These are phyloP conservation scores for Aegilops longissima DNA, from an alignment of 176 grass and related monocot genomes.

Conservation along the genomic window DNA sequence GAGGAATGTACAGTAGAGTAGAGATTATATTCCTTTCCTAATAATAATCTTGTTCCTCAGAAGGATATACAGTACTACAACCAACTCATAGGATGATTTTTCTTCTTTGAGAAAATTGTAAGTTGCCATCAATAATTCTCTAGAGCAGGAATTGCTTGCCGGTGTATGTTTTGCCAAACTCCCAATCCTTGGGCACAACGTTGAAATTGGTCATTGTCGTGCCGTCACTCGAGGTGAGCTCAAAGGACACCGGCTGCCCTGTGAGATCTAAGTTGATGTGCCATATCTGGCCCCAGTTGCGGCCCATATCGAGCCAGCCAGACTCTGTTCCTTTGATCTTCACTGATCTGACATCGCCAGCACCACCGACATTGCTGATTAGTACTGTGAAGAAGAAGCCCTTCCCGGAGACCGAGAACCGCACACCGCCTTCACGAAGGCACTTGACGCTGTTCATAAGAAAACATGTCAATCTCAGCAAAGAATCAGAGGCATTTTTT, in stretches of 20 bases:
- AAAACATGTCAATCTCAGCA: constrained; percentile 8
- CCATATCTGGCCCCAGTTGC: constrained; percentile 96
- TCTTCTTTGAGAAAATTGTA: constrained; percentile 21
- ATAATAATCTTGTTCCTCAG: constrained; percentile 34
- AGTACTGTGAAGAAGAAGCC: constrained; percentile 76
- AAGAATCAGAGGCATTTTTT: not conserved
- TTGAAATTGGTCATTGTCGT: constrained; percentile 70
- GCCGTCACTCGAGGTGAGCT: constrained; percentile 76
- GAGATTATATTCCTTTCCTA: constrained; percentile 16
- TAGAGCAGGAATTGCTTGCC: constrained; percentile 97
- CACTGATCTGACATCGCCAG: constrained; percentile 73
- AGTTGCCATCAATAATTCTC: constrained; percentile 18
- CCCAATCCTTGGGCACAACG: constrained; percentile 82
- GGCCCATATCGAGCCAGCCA: constrained; percentile 90
- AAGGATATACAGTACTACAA: constrained; percentile 51
- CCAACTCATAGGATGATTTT: constrained; percentile 26
- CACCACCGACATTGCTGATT: constrained; percentile 91
- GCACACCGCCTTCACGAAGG: constrained; percentile 69
- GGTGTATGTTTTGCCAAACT: constrained; percentile 67
- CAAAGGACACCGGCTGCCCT: constrained; percentile 84
- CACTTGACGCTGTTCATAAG: constrained; percentile 78
- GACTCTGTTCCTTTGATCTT: constrained; percentile 83
- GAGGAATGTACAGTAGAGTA: constrained; percentile 49
- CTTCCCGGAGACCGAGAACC: constrained; percentile 63
- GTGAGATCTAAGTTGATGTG: constrained; percentile 80